These are phyloP conservation scores for Ascochyta rabiei DNA, from an alignment of 2,329 filamentous ascomycete genomes.

Conservation along the genomic window DNA sequence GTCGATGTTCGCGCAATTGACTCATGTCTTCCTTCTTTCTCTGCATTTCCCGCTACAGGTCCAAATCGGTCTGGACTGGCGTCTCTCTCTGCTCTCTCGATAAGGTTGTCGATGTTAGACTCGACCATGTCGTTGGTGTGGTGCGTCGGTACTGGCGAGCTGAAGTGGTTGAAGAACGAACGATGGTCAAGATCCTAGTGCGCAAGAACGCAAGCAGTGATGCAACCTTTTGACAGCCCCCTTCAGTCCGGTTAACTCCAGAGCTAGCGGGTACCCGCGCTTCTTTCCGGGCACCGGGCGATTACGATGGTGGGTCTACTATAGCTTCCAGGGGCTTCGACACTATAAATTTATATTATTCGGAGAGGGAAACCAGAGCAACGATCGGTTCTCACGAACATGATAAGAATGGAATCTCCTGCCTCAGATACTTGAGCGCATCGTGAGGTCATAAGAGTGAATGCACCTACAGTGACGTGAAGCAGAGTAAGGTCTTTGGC, in stretches of 20 bases:
- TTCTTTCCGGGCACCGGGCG: conserved; percentile 1
- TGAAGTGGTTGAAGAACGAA: background rate
- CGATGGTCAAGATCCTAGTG: background rate
- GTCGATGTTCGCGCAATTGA: conserved; percentile 65
- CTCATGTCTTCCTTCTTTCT: conserved; percentile 50
- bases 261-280: conserved; percentile 19
- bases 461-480: conserved; percentile 6
- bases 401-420: background rate
- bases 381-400: background rate
- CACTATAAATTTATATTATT: background rate
- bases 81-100: conserved; percentile 61
- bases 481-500: background rate
- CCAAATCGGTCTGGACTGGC: conserved; percentile 54
- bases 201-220: background rate
- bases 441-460: background rate
- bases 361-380: background rate
- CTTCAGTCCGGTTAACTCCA: conserved; percentile 8
- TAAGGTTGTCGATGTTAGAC: conserved; percentile 56
- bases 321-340: background rate
- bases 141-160: conserved; percentile 3
- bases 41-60: conserved; percentile 46
- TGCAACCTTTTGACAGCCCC: background rate
- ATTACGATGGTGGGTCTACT: conserved; percentile 6
- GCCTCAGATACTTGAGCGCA: background rate
- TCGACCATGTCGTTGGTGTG: conserved; percentile 51